phyloP scores from a whole-genome alignment of 1,139 yeast species.

The Lipomyces yarrowii region DNA sequence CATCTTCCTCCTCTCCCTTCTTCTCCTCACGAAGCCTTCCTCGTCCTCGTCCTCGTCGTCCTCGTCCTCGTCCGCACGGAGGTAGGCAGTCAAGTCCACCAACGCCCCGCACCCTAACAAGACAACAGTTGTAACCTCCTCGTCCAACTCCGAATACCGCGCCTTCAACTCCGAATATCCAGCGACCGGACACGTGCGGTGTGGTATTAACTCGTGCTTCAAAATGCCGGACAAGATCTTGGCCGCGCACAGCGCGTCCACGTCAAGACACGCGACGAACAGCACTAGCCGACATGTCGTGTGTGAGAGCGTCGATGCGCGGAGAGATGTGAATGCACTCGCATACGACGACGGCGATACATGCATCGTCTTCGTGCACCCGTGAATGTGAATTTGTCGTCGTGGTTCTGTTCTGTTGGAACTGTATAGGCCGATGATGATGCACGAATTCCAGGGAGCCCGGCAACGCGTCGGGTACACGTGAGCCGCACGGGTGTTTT shows the following conservation, averaged over 20 bases:
- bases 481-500: neutral
- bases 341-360: conserved; percentile 40
- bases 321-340: conserved; percentile 38
- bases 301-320: conserved; percentile 58
- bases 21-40: conserved; percentile 25
- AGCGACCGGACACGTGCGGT: conserved; percentile 89
- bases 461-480: neutral
- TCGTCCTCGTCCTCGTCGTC: conserved; percentile 36
- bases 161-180: conserved; percentile 79
- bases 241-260: conserved; percentile 91
- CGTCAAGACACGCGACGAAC: conserved; percentile 86
- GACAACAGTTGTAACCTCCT: conserved; percentile 74
- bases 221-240: conserved; percentile 70
- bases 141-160: conserved; percentile 67
- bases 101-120: conserved; percentile 95
- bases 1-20: conserved; percentile 51
- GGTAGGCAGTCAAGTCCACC: conserved; percentile 78
- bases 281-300: conserved; percentile 87
- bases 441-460: neutral
- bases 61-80: conserved; percentile 61
- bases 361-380: conserved; percentile 36
- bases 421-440: neutral
- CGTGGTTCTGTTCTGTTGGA: neutral
- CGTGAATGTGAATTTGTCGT: neutral
- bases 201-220: conserved; percentile 81